These are phyloP conservation scores for Crataegus laevigata DNA, from an alignment of 306 rosid genomes.

Conservation along the genomic window DNA sequence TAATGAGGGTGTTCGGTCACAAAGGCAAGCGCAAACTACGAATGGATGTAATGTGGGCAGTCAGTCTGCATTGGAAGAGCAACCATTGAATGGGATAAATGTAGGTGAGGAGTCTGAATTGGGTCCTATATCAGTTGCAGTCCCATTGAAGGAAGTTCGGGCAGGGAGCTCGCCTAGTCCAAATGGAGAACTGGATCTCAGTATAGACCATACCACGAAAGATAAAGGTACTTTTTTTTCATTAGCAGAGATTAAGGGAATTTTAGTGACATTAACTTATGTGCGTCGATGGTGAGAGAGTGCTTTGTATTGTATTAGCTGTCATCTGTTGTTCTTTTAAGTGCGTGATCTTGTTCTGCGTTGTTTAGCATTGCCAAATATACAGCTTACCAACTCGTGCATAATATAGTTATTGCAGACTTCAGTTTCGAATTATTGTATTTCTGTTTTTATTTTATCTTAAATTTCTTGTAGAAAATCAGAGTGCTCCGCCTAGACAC, in stretches of 20 bases:
- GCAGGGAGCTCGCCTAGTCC: conserved; percentile 7
- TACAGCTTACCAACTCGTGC: background rate
- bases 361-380: background rate
- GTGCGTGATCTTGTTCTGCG: too few relatives aligned
- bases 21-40: background rate
- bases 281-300: background rate
- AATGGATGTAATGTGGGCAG: background rate
- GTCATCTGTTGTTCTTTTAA: background rate
- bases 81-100: background rate
- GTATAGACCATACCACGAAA: conserved; percentile 11
- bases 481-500: conserved; percentile 14
- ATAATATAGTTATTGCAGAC: background rate
- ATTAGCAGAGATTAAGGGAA: background rate
- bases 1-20: background rate
- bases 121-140: background rate
- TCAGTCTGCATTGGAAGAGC: background rate
- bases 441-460: background rate
- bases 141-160: background rate
- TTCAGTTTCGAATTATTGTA: background rate
- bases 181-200: conserved; percentile 9
- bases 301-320: background rate
- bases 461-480: conserved; percentile 21
- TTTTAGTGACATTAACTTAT: background rate
- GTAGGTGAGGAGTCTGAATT: background rate
- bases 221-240: conserved; percentile 24